phyloP scores from a whole-genome alignment of 2,329 filamentous ascomycete species.

The Colletotrichum higginsianum region DNA sequence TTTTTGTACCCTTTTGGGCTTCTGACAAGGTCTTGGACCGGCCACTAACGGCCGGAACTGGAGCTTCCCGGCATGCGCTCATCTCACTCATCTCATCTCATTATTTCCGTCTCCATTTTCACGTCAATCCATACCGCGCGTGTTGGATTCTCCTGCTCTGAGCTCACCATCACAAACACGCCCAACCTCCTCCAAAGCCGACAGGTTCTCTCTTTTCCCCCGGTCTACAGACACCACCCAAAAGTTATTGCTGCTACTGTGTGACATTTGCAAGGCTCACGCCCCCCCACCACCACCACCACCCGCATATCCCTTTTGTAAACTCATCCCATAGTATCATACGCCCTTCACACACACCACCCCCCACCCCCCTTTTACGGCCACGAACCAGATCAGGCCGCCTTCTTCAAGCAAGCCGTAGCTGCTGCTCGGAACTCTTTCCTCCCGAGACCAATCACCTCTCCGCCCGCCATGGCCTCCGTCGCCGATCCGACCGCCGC shows the following conservation, averaged over 20 bases:
- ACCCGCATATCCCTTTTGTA: not conserved
- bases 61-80: slow-evolving; percentile 37
- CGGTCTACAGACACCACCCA: not conserved
- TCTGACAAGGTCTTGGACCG: not conserved
- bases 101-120: slow-evolving; percentile 18
- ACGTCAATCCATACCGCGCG: slow-evolving; percentile 11
- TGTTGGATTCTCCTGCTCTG: too few relatives aligned
- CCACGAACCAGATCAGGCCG: not conserved
- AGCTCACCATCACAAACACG: slow-evolving; percentile 1
- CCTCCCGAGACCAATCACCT: not conserved
- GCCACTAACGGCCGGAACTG: slow-evolving; percentile 37
- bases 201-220: not conserved
- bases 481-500: slow-evolving; percentile 38
- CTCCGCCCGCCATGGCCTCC: slow-evolving; percentile 31
- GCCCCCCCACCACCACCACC: not conserved
- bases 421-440: not conserved
- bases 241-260: not conserved
- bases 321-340: not conserved
- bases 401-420: not conserved
- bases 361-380: not conserved
- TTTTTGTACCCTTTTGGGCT: not conserved
- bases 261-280: slow-evolving; percentile 17
- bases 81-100: slow-evolving; percentile 12
- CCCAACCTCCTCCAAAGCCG: not conserved
- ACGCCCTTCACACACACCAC: slow-evolving; percentile 5